Base-by-base conservation (phyloP, 306 rosid species). In the Cicer chorassanicum region DNA sequence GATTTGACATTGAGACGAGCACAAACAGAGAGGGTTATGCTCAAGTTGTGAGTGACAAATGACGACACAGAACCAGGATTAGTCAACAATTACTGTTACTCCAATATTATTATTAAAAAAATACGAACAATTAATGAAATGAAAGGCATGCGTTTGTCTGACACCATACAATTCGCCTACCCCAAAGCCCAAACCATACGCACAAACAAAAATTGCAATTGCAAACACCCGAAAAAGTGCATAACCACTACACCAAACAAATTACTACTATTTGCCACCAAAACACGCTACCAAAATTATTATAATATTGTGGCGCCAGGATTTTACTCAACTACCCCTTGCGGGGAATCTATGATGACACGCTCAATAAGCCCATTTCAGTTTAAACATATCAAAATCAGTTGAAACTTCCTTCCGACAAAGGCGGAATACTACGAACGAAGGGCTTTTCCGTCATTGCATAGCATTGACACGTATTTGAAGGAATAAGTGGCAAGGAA, bases 211-310 rank as follows among this genome's bases (percentile, higher is more conserved):
- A 55, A 59, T 8, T 16, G 46, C 14, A 73, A 72, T 14, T 72
- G 29, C 43, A 64, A 50, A 72, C 75, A 66, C 62, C 34, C 12
- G 19, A 16, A 36, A 64, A 68, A 82, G 85, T 40, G 84, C 89
- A 80, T 82, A 85, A 82, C 84, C 82, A 84, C 91, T 70, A 78
- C 89, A 80, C 88, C 82, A 78, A 62, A 70, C 84, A 83, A 82
- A 77, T 75, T 7, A 55, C 78, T 57, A 70, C 34, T 70, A 16
- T 18, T 54, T 80, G 89, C 96, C 92, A 88, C 89, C 72, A 89
- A 83, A 82, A 84, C 93, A 90, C 91, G 96, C 93, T 84, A 92
- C 86, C 93, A 39, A 81, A 72, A 81, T 82, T 72, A 73, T 59
- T 46, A 78, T 64, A 51, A 86, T 15, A 24, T 41, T 24, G 51